Evolutionary conservation across 2,329 filamentous ascomycete genomes (phyloP).

Genomic region (Mycosphaerella sp.): DNA sequence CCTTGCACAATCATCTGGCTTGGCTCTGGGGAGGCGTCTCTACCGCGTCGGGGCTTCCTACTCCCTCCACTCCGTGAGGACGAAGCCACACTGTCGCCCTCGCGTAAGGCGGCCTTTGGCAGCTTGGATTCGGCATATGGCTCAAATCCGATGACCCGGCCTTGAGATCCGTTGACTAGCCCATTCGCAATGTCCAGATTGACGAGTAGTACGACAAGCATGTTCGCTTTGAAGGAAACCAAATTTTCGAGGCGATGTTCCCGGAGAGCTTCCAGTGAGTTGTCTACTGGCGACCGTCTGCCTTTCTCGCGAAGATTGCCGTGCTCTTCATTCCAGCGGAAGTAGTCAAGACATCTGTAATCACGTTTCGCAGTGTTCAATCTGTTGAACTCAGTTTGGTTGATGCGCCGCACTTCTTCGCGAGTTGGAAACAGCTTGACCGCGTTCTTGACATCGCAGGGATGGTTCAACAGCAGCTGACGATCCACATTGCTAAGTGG

Average conservation of each 20-base stretch:
- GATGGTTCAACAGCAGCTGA: slow-evolving; percentile 42
- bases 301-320: slow-evolving; percentile 15
- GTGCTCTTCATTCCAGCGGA: slow-evolving; percentile 25
- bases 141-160: slow-evolving; percentile 39
- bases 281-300: slow-evolving; percentile 8
- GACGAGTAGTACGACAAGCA: slow-evolving; percentile 48
- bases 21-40: slow-evolving; percentile 14
- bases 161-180: slow-evolving; percentile 47
- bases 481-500: slow-evolving; percentile 36
- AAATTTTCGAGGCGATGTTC: slow-evolving; percentile 42
- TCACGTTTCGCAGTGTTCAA: slow-evolving; percentile 9
- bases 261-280: slow-evolving; percentile 27
- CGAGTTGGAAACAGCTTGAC: slow-evolving; percentile 29
- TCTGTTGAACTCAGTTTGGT: slow-evolving; percentile 13
- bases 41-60: slow-evolving; percentile 5
- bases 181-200: slow-evolving; percentile 42
- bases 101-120: slow-evolving; percentile 13
- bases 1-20: slow-evolving; percentile 2
- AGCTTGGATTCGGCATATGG: slow-evolving; percentile 14
- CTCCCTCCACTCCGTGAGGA: background rate
- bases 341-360: slow-evolving; percentile 39
- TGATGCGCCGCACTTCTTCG: slow-evolving; percentile 20
- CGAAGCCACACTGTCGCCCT: slow-evolving; percentile 3
- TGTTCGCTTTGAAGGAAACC: slow-evolving; percentile 45
- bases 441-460: slow-evolving; percentile 24